Base-by-base conservation (phyloP, 257 asterid species). In the Solanum paucissectum region DNA sequence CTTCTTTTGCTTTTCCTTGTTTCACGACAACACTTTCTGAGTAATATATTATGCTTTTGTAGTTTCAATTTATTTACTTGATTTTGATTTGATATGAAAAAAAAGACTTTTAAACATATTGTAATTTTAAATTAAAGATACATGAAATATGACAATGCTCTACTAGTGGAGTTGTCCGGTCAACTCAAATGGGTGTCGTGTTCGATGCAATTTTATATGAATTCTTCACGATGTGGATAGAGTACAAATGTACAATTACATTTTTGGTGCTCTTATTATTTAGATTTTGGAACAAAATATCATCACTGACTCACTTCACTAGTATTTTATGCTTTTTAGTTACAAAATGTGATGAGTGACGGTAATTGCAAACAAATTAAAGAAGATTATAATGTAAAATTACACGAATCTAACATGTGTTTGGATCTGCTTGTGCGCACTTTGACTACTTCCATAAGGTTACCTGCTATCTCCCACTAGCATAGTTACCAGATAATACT, bases 381-480 rank as follows among this genome's bases (percentile, higher is more conserved):
- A 76, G 34, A n/a, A n/a, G n/a, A 42, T 40, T 40, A 40, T 77
- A 34, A 77, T 40, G 62, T 25, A n/a, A 77, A 20, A 42, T n/a
- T 77, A 42, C 84, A 34, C 16, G 84, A 77, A 42, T 14, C 37
- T 42, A 42, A 42, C 55, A 46, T 71, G 38, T 8, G 42, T 6
- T 16, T 55, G 64, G 64, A 20, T 55, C 11, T 16, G 64, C 64
- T 55, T 71, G 79, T 5, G 13, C 0, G 1, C 42, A 71, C 25
- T 14, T 72, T 36, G 77, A 71, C 77, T 71, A 0, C n/a, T 71
- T 71, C 0, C 9, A 73, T 1, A 7, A 5, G 9, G 46, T 73
- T 36, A 12, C 20, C 10, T 21, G 4, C 86, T 87, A 44, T 87
- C 92, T 12, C 88, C 90, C 93, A 79, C 93, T 12, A 33, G 9